A percentile compares a stretch with the other conserved stretches of the same genome.
These are phyloP conservation scores for Umbelopsis isabellina DNA, from an alignment of 192 early-diverging fungal species.

Conservation along the genomic window DNA sequence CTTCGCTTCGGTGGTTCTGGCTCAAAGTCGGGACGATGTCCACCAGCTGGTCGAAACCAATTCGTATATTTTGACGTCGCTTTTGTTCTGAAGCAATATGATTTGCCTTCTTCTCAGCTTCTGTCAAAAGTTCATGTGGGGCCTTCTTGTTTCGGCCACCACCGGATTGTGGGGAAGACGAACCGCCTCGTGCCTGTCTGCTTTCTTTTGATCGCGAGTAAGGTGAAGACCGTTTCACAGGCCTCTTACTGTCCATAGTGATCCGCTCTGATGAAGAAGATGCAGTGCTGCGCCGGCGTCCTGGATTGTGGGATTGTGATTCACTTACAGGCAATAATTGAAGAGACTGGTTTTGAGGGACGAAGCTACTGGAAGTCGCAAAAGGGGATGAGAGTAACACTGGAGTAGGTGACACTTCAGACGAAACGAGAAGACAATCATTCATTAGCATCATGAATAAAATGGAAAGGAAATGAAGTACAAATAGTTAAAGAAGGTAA, in stretches of 20 bases:
- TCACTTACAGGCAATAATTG: slow-evolving; percentile 5
- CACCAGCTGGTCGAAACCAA: slow-evolving; percentile 85
- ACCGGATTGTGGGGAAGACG: slow-evolving; percentile 16
- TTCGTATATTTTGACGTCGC: slow-evolving; percentile 84
- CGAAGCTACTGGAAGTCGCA: slow-evolving; percentile 7
- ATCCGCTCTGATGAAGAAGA: not conserved
- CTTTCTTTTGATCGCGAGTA: slow-evolving; percentile 2
- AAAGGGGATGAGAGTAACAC: slow-evolving; percentile 22
- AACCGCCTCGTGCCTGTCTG: not conserved
- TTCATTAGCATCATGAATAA: slow-evolving; percentile 9
- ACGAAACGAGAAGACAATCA: slow-evolving; percentile 10
- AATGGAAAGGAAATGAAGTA: not conserved
- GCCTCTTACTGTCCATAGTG: not conserved
- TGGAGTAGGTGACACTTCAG: slow-evolving; percentile 17
- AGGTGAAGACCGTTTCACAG: not conserved
- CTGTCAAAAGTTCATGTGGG: slow-evolving; percentile 72
- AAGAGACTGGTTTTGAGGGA: slow-evolving; percentile 10
- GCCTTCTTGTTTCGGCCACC: slow-evolving; percentile 31
- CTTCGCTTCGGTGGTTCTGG: slow-evolving; percentile 80
- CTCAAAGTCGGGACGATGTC: slow-evolving; percentile 82
- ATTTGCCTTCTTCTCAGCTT: slow-evolving; percentile 86
- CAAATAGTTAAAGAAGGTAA: too few species aligned
- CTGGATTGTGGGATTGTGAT: not conserved
- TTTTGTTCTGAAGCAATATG: slow-evolving; percentile 94
- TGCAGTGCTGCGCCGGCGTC: slow-evolving; percentile 1